Conservation (phyloP, 257 asterid species). For the Echites panduratus region DNA sequence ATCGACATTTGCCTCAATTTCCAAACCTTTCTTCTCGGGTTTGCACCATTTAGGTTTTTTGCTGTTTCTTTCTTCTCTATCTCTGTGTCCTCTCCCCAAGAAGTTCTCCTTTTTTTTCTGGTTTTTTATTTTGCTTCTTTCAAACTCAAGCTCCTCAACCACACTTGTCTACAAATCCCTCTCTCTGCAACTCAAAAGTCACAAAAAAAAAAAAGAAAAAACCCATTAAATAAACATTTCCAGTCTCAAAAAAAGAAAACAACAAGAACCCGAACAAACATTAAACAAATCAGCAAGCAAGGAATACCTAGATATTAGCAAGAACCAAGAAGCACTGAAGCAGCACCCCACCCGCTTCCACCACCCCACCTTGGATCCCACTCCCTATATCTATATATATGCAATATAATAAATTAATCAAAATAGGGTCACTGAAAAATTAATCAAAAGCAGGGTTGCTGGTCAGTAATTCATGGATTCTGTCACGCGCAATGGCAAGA, state of each 20-base stretch:
- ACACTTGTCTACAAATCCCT: neutral
- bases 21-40: conserved; percentile 48
- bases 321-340: conserved; percentile 11
- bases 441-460: neutral
- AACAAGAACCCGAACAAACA: conserved; percentile 1
- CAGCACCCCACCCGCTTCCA: conserved; percentile 20
- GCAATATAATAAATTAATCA: neutral
- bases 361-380: conserved; percentile 34
- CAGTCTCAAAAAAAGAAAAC: neutral
- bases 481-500: conserved; percentile 17
- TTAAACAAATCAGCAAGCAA: conserved; percentile 24
- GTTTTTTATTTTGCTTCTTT: conserved; percentile 18
- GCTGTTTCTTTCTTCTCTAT: conserved; percentile 20
- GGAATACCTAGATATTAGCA: conserved; percentile 44
- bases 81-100: conserved; percentile 4
- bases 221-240: conserved; percentile 7
- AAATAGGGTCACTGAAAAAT: neutral
- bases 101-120: conserved; percentile 1
- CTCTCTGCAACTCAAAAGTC: neutral
- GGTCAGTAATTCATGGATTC: conserved; percentile 12
- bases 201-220: neutral
- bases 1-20: conserved; percentile 50
- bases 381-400: neutral
- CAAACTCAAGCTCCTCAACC: conserved; percentile 18
- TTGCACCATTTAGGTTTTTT: conserved; percentile 33